Conservation (phyloP, 371 early-diverging fungal species). For the Funneliformis caledonium region DNA sequence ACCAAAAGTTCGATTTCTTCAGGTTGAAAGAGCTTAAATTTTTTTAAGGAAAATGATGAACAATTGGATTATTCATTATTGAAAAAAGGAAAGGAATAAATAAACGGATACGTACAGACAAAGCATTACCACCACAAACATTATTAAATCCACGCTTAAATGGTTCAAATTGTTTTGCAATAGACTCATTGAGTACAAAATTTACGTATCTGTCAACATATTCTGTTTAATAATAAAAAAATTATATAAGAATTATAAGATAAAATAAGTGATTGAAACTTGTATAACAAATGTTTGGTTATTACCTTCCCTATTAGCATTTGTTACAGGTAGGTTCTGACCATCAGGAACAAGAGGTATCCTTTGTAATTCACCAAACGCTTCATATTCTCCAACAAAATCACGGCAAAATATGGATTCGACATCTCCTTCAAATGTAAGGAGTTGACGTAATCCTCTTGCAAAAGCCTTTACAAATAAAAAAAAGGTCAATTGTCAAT, state of each 20-base stretch:
- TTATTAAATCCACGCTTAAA: conserved; percentile 92
- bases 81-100: not conserved
- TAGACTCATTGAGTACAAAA: conserved; percentile 77
- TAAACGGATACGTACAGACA: conserved; percentile 54
- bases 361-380: conserved; percentile 72
- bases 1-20: conserved; percentile 97
- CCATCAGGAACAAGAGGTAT: conserved; percentile 79
- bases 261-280: not conserved
- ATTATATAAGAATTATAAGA: not conserved
- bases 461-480: conserved; percentile 60
- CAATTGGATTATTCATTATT: not conserved
- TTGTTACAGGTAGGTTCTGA: conserved; percentile 74
- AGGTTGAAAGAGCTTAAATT: conserved; percentile 76
- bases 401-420: conserved; percentile 81
- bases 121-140: conserved; percentile 90
- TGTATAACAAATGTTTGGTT: not conserved
- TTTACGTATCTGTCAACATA: conserved; percentile 86
- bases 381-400: conserved; percentile 82
- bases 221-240: conserved; percentile 51
- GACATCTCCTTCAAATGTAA: conserved; percentile 84
- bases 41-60: not conserved
- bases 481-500: not conserved
- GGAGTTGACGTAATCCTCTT: conserved; percentile 80
- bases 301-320: conserved; percentile 57
- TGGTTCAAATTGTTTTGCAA: conserved; percentile 85